Percentiles rank a stretch among this genome's conserved stretches.
phyloP scores from a whole-genome alignment of 2,329 filamentous ascomycete species.

The Paecilomyces formosus region DNA sequence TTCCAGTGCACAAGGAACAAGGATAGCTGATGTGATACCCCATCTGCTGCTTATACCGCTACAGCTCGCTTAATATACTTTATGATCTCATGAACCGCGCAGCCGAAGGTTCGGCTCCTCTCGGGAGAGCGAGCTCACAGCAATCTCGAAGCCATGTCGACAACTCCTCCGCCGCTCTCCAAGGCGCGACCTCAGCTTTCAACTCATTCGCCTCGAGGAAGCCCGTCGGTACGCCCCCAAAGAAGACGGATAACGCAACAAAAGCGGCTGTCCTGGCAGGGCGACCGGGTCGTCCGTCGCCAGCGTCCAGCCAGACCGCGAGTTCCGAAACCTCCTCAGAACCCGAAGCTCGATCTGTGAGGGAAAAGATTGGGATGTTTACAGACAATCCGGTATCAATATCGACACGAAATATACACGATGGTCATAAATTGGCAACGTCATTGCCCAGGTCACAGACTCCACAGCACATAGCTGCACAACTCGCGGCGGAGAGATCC shows the following conservation, averaged over 20 bases:
- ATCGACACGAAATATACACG: conserved; percentile 4
- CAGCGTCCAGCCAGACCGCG: conserved; percentile 4
- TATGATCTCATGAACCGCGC: conserved; percentile 24
- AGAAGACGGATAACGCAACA: conserved; percentile 10
- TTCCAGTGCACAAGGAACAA: background rate
- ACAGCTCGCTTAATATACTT: background rate
- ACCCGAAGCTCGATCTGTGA: conserved; percentile 29
- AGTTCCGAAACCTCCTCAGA: conserved; percentile 14
- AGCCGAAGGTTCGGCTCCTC: conserved; percentile 12
- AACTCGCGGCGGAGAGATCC: conserved; percentile 25
- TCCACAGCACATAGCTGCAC: conserved; percentile 27
- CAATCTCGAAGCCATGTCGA: conserved; percentile 12
- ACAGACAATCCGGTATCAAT: conserved; percentile 14
- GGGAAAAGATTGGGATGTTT: conserved; percentile 30
- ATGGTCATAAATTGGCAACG: conserved; percentile 7
- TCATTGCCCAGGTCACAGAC: conserved; percentile 11
- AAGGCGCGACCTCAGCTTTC: conserved; percentile 31
- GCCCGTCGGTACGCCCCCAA: conserved; percentile 8
- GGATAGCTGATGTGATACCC: background rate
- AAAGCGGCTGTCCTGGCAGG: conserved; percentile 13
- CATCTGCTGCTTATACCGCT: background rate
- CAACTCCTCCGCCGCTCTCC: conserved; percentile 18
- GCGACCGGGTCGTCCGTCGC: conserved; percentile 10
- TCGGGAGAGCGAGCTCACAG: conserved; percentile 20
- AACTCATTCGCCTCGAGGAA: conserved; percentile 15